Evolutionary conservation across 768 basidiomycete species (phyloP).

Genomic region (Cyathus striatus): DNA sequence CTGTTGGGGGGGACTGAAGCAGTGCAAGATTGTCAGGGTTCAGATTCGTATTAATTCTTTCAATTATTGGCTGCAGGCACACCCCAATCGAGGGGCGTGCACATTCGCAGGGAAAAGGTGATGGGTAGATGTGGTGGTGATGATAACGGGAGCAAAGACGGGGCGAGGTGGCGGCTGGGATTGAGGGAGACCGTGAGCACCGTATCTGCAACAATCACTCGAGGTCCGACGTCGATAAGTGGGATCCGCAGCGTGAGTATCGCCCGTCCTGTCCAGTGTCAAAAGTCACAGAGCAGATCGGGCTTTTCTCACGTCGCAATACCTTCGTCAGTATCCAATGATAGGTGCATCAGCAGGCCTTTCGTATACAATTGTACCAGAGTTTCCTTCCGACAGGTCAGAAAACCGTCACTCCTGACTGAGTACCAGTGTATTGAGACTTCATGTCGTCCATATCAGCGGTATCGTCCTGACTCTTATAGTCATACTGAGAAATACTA

Average conservation of each 20-base stretch:
- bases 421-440: conserved; percentile 83
- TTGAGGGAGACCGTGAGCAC: too few species aligned
- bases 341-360: not conserved
- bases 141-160: too few species aligned
- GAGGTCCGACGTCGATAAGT: not conserved
- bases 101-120: too few species aligned
- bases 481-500: conserved; percentile 72
- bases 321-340: not conserved
- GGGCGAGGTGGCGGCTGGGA: too few species aligned
- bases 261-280: not conserved
- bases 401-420: conserved; percentile 82
- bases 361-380: too few species aligned
- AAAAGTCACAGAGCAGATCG: not conserved
- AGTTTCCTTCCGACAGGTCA: conserved; percentile 32
- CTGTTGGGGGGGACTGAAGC: too few species aligned
- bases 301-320: not conserved
- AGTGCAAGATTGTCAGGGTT: too few species aligned
- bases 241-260: not conserved
- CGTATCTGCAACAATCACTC: too few species aligned
- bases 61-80: too few species aligned
- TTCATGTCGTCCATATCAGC: conserved; percentile 83
- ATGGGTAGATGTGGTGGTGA: too few species aligned
- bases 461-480: conserved; percentile 87
- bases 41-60: too few species aligned
- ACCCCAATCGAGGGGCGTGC: too few species aligned